Conservation (phyloP, 1,139 yeast species). For the Blastobotrys ciferrii region DNA sequence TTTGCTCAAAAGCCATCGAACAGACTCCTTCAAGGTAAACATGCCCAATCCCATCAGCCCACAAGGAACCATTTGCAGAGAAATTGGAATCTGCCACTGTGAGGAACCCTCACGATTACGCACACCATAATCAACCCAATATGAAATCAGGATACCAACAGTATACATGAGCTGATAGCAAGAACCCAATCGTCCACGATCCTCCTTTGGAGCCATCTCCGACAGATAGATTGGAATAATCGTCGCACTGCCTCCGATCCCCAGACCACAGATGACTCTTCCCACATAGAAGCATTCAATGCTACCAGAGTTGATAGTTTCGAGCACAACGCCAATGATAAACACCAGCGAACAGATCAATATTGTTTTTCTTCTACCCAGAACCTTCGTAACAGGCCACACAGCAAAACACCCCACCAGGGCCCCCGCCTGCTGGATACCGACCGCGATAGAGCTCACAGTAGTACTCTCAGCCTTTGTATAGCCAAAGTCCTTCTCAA, state of each 20-base stretch:
- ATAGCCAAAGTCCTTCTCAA: conserved; percentile 40
- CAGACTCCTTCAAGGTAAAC: conserved; percentile 53
- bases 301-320: conserved; percentile 18
- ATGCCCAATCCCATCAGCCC: conserved; percentile 42
- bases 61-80: conserved; percentile 49
- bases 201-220: conserved; percentile 58
- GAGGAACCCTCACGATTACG: conserved; percentile 37
- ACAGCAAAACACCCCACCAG: conserved; percentile 48
- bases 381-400: conserved; percentile 42
- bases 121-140: conserved; percentile 36
- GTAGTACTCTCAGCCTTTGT: conserved; percentile 27
- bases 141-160: conserved; percentile 47
- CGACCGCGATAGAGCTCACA: conserved; percentile 41
- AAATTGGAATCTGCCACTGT: conserved; percentile 30
- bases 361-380: conserved; percentile 42
- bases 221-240: conserved; percentile 64
- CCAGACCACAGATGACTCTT: conserved; percentile 58
- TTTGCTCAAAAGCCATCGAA: conserved; percentile 32
- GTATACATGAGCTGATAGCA: conserved; percentile 31
- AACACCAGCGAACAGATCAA: conserved; percentile 41
- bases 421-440: conserved; percentile 50
- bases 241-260: conserved; percentile 65
- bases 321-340: conserved; percentile 42
- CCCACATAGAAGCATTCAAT: conserved; percentile 40
- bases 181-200: conserved; percentile 50